Evolutionary conservation across 129 eudicot genomes (phyloP), one percentile per base, ranked within the genome.

Genomic region (Heracleum sosnowskyi): DNA sequence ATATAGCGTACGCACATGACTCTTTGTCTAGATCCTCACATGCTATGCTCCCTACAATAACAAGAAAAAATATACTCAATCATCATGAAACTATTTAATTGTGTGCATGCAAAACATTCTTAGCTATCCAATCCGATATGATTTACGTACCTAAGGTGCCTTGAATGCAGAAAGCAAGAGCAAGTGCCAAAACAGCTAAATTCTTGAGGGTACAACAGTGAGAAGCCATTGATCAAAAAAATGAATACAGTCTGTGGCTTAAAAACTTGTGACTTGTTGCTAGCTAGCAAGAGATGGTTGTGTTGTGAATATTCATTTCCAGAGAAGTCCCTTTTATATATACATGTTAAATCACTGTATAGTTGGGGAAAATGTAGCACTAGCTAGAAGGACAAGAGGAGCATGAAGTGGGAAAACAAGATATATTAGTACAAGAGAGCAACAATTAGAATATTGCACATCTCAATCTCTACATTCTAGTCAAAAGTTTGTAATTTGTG

Each of bases 21-120:
- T 87, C 97, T 64, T 91, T 85, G 83, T 81, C 80, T 74, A 93
- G 79, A 55, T 89, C 78, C 87, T 93, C 93, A 66, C 98, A 93
- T n/a, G 69, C 73, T 34, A 93, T 85, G 60, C 70, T 84, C 49
- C 96, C 93, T 85, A 44, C 79, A 66, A 7, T 39, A 20, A 49
- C 39, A 8, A 36, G 9, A 29, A 11, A 47, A 33, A 13, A 31
- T 11, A 62, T 28, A 11, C 7, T 12, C 36, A 11, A 66, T 4
- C 20, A 66, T 66, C 29, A 57, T 24, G 11, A 22, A 22, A 4
- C 29, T 22, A 22, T 57, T 9, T 57, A 22, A 8, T 22, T 9
- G 31, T 57, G 28, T 57, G 10, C 29, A 57, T 22, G 8, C 20
- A 22, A 18, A 20, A 64, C 18, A 5, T 29, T 15, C 15, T 68